Conservation (phyloP, 805 yeast genomes). For the Wickerhamomyces subpelliculosus region DNA sequence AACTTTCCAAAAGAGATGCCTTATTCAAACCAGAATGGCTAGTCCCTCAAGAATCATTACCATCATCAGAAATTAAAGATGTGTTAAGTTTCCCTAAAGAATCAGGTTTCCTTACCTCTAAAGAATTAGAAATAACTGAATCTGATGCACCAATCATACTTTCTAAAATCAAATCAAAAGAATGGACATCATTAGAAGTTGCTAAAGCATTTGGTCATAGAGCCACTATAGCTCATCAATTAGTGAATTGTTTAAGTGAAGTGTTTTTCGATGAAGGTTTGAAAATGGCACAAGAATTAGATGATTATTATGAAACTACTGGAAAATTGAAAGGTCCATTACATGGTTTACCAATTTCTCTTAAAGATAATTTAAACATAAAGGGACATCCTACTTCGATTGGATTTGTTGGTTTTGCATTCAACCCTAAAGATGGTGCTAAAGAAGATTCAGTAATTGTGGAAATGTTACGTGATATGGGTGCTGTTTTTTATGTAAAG, state of each 20-base stretch:
- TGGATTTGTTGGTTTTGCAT: conserved; percentile 49
- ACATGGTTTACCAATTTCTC: conserved; percentile 63
- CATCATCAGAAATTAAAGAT: too few relatives aligned
- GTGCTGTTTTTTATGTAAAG: conserved; percentile 55
- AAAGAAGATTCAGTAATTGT: conserved; percentile 43
- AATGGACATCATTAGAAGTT: conserved; percentile 35
- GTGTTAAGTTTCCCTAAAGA: too few relatives aligned
- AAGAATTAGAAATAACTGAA: conserved; percentile 15
- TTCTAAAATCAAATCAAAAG: conserved; percentile 20
- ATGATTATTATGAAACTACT: conserved; percentile 33
- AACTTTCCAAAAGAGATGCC: too few relatives aligned
- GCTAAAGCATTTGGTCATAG: conserved; percentile 49
- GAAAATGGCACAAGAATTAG: conserved; percentile 48
- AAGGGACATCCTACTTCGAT: conserved; percentile 53
- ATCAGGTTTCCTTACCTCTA: conserved; percentile 9
- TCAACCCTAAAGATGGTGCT: conserved; percentile 28
- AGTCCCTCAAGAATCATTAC: too few relatives aligned
- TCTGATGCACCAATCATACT: conserved; percentile 13
- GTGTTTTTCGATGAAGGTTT: conserved; percentile 53
- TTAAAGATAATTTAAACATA: conserved; percentile 58
- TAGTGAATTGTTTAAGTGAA: conserved; percentile 31
- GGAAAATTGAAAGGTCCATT: conserved; percentile 56
- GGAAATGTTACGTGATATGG: conserved; percentile 27
- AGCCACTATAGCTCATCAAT: conserved; percentile 50
- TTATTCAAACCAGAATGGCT: too few relatives aligned